A percentile compares a stretch with the other conserved stretches of the same genome.
These are phyloP conservation scores for Periglandula ipomoeae DNA, from an alignment of 2,329 filamentous ascomycete genomes.

Conservation along the genomic window DNA sequence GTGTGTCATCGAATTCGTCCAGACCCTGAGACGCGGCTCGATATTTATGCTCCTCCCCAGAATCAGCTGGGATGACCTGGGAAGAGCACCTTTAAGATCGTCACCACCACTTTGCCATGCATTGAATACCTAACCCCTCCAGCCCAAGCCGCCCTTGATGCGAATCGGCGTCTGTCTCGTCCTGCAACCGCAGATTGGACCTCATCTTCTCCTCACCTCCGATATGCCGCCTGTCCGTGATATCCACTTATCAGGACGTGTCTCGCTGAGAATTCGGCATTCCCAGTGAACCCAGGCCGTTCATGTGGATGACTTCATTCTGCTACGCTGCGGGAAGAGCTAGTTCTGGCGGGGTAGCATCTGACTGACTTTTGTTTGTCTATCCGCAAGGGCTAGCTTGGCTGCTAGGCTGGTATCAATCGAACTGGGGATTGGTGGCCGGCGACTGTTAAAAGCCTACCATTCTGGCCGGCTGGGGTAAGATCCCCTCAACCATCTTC, in stretches of 20 bases:
- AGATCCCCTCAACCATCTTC: not conserved
- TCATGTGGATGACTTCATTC: not conserved
- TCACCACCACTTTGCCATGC: not conserved
- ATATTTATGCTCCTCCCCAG: slow-evolving; percentile 2
- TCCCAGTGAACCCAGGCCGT: not conserved
- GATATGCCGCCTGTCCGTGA: slow-evolving; percentile 5
- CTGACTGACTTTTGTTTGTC: not conserved
- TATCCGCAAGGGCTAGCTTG: not conserved
- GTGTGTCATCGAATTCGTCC: slow-evolving; percentile 2
- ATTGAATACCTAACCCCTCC: not conserved
- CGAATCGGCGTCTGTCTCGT: not conserved
- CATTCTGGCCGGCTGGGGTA: too few relatives aligned
- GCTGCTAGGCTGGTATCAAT: not conserved
- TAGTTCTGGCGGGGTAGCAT: not conserved
- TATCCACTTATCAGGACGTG: not conserved
- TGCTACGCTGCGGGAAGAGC: not conserved
- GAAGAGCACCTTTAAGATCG: not conserved
- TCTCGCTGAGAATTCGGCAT: slow-evolving; percentile 11
- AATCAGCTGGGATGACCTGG: not conserved
- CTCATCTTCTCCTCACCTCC: not conserved
- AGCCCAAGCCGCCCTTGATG: not conserved
- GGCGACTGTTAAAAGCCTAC: too few relatives aligned
- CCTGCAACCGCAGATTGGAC: not conserved
- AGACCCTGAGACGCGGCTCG: slow-evolving; percentile 1
- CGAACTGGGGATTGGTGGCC: too few relatives aligned